phyloP scores from a whole-genome alignment of 176 grass and related monocot species.

The Juncus effusus region DNA sequence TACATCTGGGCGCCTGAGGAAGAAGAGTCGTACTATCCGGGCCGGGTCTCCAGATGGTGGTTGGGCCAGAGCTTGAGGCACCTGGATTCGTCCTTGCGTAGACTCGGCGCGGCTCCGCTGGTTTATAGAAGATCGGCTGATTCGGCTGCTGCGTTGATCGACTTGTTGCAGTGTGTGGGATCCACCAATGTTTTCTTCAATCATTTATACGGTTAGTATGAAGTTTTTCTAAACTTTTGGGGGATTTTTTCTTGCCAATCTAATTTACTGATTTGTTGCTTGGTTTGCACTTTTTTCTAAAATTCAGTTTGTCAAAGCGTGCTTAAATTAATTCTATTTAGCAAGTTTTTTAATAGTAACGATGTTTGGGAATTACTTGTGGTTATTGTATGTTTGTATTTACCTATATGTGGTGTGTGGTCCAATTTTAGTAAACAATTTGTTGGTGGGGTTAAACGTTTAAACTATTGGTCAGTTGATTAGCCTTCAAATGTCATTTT shows the following conservation, averaged over 20 bases:
- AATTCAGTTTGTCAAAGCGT: no score
- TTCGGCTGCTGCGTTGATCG: slow-evolving; percentile 51
- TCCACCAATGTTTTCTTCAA: slow-evolving; percentile 94
- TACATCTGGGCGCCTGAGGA: slow-evolving; percentile 89
- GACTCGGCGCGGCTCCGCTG: slow-evolving; percentile 60
- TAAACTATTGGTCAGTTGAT: no score
- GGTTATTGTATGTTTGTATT: no score
- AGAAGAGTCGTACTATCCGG: slow-evolving; percentile 60
- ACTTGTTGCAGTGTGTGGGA: slow-evolving; percentile 58
- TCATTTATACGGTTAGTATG: slow-evolving; percentile 71
- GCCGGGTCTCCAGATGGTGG: slow-evolving; percentile 87
- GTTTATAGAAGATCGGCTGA: slow-evolving; percentile 59
- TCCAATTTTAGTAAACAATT: no score
- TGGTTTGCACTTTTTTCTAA: no score
- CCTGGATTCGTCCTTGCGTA: slow-evolving; percentile 64
- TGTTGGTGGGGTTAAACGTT: no score
- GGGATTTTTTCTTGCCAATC: no score
- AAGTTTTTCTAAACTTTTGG: background rate
- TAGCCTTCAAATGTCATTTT: background rate
- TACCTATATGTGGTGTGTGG: no score
- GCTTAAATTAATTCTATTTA: no score
- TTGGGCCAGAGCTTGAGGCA: slow-evolving; percentile 70
- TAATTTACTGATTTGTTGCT: no score
- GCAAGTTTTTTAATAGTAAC: no score
- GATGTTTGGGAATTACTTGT: no score